Percentiles rank a stretch among this genome's conserved stretches.
Conservation (phyloP, 78 protist genomes). For the Dictyostelium brefeldianum region DNA sequence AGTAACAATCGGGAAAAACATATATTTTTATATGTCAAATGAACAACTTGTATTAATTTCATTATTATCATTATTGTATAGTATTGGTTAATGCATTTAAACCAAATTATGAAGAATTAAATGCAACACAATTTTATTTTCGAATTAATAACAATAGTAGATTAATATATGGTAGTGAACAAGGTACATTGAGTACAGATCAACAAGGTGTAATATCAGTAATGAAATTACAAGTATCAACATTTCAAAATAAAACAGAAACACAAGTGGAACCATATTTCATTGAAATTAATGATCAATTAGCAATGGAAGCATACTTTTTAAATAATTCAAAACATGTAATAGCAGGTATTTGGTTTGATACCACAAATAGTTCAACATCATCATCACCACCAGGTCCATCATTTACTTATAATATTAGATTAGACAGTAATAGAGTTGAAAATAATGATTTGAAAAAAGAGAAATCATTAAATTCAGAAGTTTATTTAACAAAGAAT, state of each 20-base stretch:
- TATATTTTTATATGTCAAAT: too few relatives aligned
- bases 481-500: not conserved
- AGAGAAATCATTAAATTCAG: not conserved
- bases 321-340: constrained; percentile 28
- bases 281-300: not conserved
- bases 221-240: constrained; percentile 18
- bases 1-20: too few relatives aligned
- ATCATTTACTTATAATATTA: constrained; percentile 28
- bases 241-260: not conserved
- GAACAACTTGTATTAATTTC: too few relatives aligned
- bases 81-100: constrained; percentile 45
- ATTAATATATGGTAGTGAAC: constrained; percentile 28
- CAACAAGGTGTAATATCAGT: not conserved
- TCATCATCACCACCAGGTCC: not conserved
- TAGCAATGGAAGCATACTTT: constrained; percentile 18
- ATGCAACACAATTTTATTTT: not conserved
- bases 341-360: constrained; percentile 54
- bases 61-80: not conserved
- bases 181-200: constrained; percentile 5
- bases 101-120: constrained; percentile 21
- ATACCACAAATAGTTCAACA: not conserved
- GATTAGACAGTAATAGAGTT: constrained; percentile 30
- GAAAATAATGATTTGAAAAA: not conserved
- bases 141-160: not conserved
- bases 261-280: not conserved